phyloP scores from a whole-genome alignment of 352 stramenopile genomes.

The Phytophthora ohioensis region DNA sequence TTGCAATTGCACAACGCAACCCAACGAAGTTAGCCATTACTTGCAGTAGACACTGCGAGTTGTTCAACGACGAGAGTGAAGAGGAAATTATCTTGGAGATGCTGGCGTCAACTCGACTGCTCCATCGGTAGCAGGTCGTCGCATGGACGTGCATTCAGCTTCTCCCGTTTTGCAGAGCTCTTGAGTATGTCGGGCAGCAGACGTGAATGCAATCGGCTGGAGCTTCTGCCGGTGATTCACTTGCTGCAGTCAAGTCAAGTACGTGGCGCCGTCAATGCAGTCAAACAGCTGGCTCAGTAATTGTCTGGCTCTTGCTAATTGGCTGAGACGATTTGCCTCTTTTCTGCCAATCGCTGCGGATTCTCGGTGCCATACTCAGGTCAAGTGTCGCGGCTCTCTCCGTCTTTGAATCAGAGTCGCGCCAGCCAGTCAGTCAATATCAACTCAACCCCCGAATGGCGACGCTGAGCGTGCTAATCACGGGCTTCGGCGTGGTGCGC shows the following conservation, averaged over 20 bases:
- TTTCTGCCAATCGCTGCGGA: conserved; percentile 31
- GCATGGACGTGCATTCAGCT: conserved; percentile 2
- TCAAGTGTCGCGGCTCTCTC: conserved; percentile 24
- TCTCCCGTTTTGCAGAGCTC: conserved; percentile 8
- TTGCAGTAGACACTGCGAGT: conserved; percentile 4
- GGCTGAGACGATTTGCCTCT: conserved; percentile 15
- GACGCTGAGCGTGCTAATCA: conserved; percentile 78
- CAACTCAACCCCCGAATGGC: conserved; percentile 44
- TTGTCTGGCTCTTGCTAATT: conserved; percentile 33
- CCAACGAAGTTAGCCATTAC: conserved; percentile 35
- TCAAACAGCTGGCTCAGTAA: no score
- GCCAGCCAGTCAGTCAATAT: conserved; percentile 37
- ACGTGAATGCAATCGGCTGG: conserved; percentile 1
- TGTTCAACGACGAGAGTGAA: conserved; percentile 22
- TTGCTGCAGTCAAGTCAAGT: background rate
- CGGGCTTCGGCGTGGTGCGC: conserved; percentile 75
- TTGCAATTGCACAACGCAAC: conserved; percentile 25
- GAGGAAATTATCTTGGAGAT: conserved; percentile 13
- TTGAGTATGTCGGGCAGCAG: conserved; percentile 26
- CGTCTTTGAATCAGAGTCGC: conserved; percentile 27
- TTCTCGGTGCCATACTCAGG: conserved; percentile 15
- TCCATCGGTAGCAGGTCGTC: background rate
- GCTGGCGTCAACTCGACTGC: background rate
- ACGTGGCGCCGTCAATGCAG: conserved; percentile 23
- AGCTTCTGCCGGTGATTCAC: conserved; percentile 8